Evolutionary conservation across 305 asterid species (phyloP).

Genomic region (Withania somnifera): DNA sequence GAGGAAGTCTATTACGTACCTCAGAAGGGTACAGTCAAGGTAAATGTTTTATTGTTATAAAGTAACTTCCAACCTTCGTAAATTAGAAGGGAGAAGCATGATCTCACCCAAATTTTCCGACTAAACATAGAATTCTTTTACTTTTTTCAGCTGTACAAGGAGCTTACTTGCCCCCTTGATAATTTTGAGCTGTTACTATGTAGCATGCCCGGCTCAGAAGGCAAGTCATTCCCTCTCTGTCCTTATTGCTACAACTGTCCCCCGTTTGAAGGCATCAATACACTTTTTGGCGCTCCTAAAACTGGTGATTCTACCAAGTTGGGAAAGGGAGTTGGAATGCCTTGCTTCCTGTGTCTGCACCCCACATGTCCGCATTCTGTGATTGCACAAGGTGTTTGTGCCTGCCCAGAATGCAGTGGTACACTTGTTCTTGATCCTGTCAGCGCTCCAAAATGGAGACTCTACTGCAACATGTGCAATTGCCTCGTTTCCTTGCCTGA

Average conservation of each 20-base stretch:
- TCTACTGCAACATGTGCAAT: constrained; percentile 75
- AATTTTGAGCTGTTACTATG: constrained; percentile 77
- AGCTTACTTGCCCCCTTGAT: constrained; percentile 83
- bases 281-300: constrained; percentile 53
- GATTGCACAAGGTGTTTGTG: constrained; percentile 81
- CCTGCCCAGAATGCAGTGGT: constrained; percentile 87
- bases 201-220: constrained; percentile 74
- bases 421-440: constrained; percentile 81
- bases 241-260: constrained; percentile 87
- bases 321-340: constrained; percentile 92
- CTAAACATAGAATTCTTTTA: not conserved
- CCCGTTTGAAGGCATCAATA: constrained; percentile 67
- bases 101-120: not conserved
- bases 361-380: constrained; percentile 78
- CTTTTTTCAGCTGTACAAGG: constrained; percentile 72
- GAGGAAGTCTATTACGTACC: constrained; percentile 93
- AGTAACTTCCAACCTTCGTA: not conserved
- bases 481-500: constrained; percentile 78
- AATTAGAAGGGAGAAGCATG: not conserved
- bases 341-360: constrained; percentile 89
- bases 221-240: constrained; percentile 76
- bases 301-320: constrained; percentile 26
- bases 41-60: constrained; percentile 4
- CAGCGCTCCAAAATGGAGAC: constrained; percentile 88
- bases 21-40: constrained; percentile 78